Evolutionary conservation across 169 alveolate genomes (phyloP), one percentile per base, ranked within the genome.

Genomic region (Eimeria praecox): DNA sequence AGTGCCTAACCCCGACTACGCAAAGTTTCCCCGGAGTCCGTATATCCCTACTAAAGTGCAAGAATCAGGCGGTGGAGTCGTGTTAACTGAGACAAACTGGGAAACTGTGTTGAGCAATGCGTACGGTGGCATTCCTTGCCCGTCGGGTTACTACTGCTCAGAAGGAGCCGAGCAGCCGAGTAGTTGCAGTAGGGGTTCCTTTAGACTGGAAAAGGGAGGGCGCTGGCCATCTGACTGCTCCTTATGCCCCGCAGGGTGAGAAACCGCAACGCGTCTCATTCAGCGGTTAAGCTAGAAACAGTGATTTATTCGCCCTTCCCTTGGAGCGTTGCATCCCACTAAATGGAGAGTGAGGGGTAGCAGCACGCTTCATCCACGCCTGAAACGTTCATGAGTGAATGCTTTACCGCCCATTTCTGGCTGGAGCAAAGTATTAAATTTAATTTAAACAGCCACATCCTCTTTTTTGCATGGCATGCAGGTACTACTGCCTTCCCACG

Each of bases 41-140:
- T 83, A 49, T 27, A 83, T 83, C 64, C 91, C 91, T 5, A 33
- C 56, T n/a, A 52, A 83, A 27, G 91, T 52, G n/a, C 56, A 83
- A 52, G 91, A 12, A 33, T 6, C 91, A 10, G 91, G 91, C 73
- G 64, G 22, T 52, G 91, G 91, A 42, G 54, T 83, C 30, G 71
- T 83, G 42, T 33, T 83, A 83, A 83, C 91, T 44, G 91, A 83
- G 35, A 12, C 73, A 30, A 83, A 83, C 33, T 83, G 91, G 91
- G 91, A 83, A 46, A 35, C 73, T 5, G 64, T 30, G 1, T 42
- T 83, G 33, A 33, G 33, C 46, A 10, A 49, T 30, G 91, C 91
- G 20, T 83, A 83, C 64, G 91, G 91, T n/a, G 91, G 91, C 75
- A 83, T 83, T 83, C 91, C 91, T 20, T 83, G 91, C 91, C 91